Evolutionary conservation across 2,329 filamentous ascomycete species (phyloP).

Genomic region (Colletotrichum paranaense): DNA sequence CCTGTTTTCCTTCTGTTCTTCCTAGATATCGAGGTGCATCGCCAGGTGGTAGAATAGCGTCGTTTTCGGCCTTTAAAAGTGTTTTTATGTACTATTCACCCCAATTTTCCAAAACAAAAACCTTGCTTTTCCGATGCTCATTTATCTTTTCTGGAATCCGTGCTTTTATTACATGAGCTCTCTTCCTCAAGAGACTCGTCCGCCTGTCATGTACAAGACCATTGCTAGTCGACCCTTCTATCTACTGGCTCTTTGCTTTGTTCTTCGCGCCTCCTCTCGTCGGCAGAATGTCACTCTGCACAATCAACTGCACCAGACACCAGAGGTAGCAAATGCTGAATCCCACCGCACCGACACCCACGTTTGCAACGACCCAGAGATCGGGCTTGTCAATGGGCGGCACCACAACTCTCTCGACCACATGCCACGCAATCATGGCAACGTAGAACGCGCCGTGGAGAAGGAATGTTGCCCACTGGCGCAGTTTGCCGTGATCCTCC

Average conservation of each 20-base stretch:
- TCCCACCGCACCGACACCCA: constrained; percentile 84
- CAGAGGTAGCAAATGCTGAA: constrained; percentile 92
- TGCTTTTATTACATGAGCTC: constrained; percentile 22
- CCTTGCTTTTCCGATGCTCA: constrained; percentile 4
- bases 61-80: constrained; percentile 14
- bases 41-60: constrained; percentile 22
- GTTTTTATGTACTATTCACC: constrained; percentile 6
- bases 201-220: constrained; percentile 14
- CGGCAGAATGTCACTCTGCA: constrained; percentile 67
- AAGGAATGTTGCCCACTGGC: constrained; percentile 70
- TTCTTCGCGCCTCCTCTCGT: constrained; percentile 19
- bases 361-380: constrained; percentile 93
- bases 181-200: neutral
- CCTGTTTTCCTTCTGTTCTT: constrained; percentile 14
- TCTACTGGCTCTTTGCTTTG: constrained; percentile 30
- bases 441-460: constrained; percentile 82
- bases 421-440: constrained; percentile 84
- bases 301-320: constrained; percentile 79
- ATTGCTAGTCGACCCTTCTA: constrained; percentile 11
- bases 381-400: constrained; percentile 86
- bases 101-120: neutral
- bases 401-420: constrained; percentile 73
- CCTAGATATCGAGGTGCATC: constrained; percentile 18
- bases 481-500: constrained; percentile 56
- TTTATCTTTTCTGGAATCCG: neutral